phyloP scores from a whole-genome alignment of 23 red algal species.

The Gracilaria vermiculophylla region DNA sequence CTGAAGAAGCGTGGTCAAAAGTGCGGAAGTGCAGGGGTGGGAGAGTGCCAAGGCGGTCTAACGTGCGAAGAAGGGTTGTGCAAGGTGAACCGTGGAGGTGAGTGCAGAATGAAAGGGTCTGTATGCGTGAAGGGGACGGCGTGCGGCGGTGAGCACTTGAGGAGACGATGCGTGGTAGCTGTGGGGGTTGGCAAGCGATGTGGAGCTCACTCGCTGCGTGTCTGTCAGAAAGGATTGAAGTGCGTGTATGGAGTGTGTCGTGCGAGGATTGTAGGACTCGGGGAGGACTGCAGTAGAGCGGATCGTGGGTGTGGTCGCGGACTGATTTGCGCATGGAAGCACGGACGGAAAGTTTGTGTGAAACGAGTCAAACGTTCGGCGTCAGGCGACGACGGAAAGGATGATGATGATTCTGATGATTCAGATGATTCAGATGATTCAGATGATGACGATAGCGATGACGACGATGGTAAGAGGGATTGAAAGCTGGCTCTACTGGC shows the following conservation, averaged over 20 bases:
- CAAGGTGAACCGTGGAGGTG: not conserved
- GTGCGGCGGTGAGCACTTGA: not conserved
- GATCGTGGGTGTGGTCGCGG: not conserved
- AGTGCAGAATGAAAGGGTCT: not conserved
- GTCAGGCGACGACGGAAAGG: too few relatives aligned
- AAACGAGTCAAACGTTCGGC: not conserved
- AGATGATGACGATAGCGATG: too few relatives aligned
- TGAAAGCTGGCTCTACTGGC: too few relatives aligned
- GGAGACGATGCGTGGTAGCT: conserved; percentile 27
- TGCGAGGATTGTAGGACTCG: not conserved
- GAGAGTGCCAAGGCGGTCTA: not conserved
- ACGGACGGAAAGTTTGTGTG: conserved; percentile 22
- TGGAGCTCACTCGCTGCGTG: not conserved
- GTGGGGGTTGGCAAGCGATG: not conserved
- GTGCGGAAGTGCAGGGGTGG: not conserved
- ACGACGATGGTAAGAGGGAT: too few relatives aligned
- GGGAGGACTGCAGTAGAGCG: not conserved
- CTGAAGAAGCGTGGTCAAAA: not conserved
- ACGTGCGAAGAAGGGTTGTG: conserved; percentile 9
- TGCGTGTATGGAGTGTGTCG: conserved; percentile 11
- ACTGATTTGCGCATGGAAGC: not conserved
- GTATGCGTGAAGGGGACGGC: not conserved
- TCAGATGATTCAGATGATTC: too few relatives aligned
- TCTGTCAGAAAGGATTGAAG: conserved; percentile 3
- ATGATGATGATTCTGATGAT: too few relatives aligned